Evolutionary conservation across 768 basidiomycete species (phyloP).

Genomic region (Mycena kentingensis): DNA sequence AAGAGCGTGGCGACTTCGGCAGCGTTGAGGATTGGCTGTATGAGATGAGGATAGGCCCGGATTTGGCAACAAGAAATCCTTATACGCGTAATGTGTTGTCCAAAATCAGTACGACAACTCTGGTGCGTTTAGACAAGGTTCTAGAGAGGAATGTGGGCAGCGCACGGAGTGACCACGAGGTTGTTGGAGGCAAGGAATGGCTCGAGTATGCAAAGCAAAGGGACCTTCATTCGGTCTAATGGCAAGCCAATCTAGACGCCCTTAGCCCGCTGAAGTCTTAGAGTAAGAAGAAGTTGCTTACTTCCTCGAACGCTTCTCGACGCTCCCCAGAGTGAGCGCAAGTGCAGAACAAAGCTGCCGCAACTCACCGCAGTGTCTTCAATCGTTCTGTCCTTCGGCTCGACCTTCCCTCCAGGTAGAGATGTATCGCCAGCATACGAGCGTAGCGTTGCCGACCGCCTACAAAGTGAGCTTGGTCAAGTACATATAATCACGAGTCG

Average conservation of each 20-base stretch:
- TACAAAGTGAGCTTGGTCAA: constrained; percentile 29
- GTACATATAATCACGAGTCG: neutral
- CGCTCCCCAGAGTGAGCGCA: neutral
- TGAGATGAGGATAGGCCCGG: neutral
- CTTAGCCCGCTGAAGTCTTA: neutral
- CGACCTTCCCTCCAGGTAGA: constrained; percentile 83
- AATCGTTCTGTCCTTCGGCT: constrained; percentile 61
- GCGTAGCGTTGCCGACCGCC: constrained; percentile 71
- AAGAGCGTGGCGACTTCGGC: constrained; percentile 81
- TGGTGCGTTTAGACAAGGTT: too few relatives aligned
- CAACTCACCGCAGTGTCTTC: constrained; percentile 80
- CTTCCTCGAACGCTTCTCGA: neutral
- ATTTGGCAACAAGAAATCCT: neutral
- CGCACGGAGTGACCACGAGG: neutral
- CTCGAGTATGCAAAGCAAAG: neutral
- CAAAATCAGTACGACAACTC: constrained; percentile 82
- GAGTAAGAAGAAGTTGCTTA: neutral
- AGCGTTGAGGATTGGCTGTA: constrained; percentile 75
- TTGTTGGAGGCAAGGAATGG: neutral
- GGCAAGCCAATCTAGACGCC: neutral
- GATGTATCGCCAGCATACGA: constrained; percentile 88
- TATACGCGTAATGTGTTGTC: constrained; percentile 73
- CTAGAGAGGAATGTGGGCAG: too few relatives aligned
- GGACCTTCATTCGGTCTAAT: neutral
- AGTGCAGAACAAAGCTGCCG: neutral